Evolutionary conservation across 164 flowering plant species (phyloP), one percentile per base, ranked within the genome.

Genomic region (Magnolia sinica): DNA sequence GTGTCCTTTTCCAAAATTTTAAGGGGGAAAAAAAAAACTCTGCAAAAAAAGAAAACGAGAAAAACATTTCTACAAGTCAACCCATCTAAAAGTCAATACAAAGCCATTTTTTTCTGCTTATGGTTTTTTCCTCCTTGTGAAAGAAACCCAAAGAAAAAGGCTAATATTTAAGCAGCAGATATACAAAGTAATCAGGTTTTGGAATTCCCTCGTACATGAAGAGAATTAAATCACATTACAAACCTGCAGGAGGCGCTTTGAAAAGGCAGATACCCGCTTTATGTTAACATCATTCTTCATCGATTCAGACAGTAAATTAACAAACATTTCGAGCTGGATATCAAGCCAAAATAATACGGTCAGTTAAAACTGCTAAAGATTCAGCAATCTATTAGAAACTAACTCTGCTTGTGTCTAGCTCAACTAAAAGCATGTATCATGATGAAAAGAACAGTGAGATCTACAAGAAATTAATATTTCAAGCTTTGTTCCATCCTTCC

Each of bases 171-270:
- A 66, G 8, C 24, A 24, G 29, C 11, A 65, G 68, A 65, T 10
- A 55, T 16, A 55, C 61, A 11, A 55, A 11, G 18, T 16, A 55
- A 16, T 14, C 19, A 55, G 61, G 61, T 55, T 55, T 22, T 66
- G n/a, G 14, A 66, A 27, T n/a, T 14, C n/a, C 29, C n/a, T 37
- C 8, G 29, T 29, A 50, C n/a, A 16, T 11, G 7, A 31, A 24
- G 19, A 18, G 58, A 70, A 70, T 22, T 29, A n/a, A 70, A 37
- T 45, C 19, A 24, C 74, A 51, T n/a, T 19, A 20, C 64, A 14
- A 72, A 89, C 98, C 97, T 96, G 99, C 83, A 96, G 75, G 52
- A 94, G 77, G 50, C 99, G 97, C 83, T 94, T 96, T 16, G 98
- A 81, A 81, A 94, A 93, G 78, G 99, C 95, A 73, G 92, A 79